Evolutionary conservation across 192 early-diverging fungal genomes (phyloP).

Genomic region (Gaertneriomyces semiglobifer): DNA sequence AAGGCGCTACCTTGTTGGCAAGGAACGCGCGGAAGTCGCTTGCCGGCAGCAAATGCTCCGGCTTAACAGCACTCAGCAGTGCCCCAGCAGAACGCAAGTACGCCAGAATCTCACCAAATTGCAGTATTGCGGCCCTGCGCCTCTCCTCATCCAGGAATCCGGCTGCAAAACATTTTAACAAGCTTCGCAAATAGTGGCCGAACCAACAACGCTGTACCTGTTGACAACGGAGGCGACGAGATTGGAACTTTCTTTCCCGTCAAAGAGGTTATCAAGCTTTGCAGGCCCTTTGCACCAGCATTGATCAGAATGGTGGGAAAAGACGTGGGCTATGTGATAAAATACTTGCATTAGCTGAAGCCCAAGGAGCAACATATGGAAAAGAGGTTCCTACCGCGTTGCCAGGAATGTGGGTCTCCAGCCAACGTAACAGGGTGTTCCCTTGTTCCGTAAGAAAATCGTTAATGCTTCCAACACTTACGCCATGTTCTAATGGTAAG

Average conservation of each 20-base stretch:
- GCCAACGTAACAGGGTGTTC: slow-evolving; percentile 41
- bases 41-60: slow-evolving; percentile 44
- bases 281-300: slow-evolving; percentile 29
- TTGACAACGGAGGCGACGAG: not conserved
- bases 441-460: slow-evolving; percentile 18
- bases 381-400: slow-evolving; percentile 8
- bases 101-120: slow-evolving; percentile 36
- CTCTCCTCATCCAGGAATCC: slow-evolving; percentile 8
- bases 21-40: slow-evolving; percentile 35
- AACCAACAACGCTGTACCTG: not conserved
- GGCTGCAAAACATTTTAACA: not conserved
- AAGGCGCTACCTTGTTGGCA: too few species aligned
- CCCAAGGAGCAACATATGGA: not conserved
- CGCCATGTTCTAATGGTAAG: slow-evolving; percentile 31
- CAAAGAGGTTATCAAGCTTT: slow-evolving; percentile 42
- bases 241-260: slow-evolving; percentile 35
- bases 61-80: slow-evolving; percentile 41
- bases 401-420: slow-evolving; percentile 36
- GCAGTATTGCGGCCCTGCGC: slow-evolving; percentile 16
- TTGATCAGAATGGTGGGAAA: slow-evolving; percentile 30
- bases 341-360: too few species aligned
- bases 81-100: slow-evolving; percentile 36
- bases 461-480: slow-evolving; percentile 16
- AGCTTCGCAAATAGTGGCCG: not conserved
- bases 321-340: not conserved